Percentiles rank a stretch among this genome's conserved stretches.
Conservation (phyloP, 768 basidiomycete genomes). For the Hysterangium stoloniferum region DNA sequence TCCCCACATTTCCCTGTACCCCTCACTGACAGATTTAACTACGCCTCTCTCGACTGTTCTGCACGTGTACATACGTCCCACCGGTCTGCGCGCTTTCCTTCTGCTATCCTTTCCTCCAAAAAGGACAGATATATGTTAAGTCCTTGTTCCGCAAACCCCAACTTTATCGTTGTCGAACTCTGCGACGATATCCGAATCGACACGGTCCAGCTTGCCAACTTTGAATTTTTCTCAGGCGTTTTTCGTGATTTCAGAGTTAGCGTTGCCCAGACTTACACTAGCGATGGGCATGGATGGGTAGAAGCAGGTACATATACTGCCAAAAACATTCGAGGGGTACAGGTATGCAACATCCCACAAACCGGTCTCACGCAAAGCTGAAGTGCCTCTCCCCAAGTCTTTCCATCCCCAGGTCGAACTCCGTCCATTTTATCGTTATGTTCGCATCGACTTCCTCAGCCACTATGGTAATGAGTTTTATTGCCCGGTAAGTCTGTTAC, state of each 20-base stretch:
- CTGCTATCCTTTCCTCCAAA: slow-evolving; percentile 79
- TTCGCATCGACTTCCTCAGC: slow-evolving; percentile 88
- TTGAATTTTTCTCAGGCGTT: slow-evolving; percentile 96
- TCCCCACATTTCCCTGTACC: slow-evolving; percentile 67
- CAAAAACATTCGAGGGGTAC: slow-evolving; percentile 87
- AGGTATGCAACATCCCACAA: slow-evolving; percentile 39
- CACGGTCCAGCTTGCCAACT: slow-evolving; percentile 92
- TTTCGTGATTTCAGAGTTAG: slow-evolving; percentile 89
- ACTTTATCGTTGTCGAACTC: slow-evolving; percentile 89
- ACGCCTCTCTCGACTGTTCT: slow-evolving; percentile 87
- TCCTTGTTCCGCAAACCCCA: slow-evolving; percentile 57
- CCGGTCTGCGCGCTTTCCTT: slow-evolving; percentile 70
- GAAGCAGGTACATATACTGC: slow-evolving; percentile 69
- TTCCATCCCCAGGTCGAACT: slow-evolving; percentile 71
- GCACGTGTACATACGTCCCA: slow-evolving; percentile 86
- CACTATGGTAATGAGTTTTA: slow-evolving; percentile 95
- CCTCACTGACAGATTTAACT: slow-evolving; percentile 86
- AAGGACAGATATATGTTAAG: slow-evolving; percentile 96
- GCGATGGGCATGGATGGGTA: slow-evolving; percentile 55
- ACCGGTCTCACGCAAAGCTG: background rate
- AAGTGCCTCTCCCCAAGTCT: slow-evolving; percentile 34
- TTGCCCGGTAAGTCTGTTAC: slow-evolving; percentile 87
- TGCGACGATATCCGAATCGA: slow-evolving; percentile 98
- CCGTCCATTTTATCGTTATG: slow-evolving; percentile 84
- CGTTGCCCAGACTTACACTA: slow-evolving; percentile 53